A percentile compares a stretch with the other conserved stretches of the same genome.
Evolutionary conservation across 306 rosid species (phyloP).

Genomic region (Neltuma alba): DNA sequence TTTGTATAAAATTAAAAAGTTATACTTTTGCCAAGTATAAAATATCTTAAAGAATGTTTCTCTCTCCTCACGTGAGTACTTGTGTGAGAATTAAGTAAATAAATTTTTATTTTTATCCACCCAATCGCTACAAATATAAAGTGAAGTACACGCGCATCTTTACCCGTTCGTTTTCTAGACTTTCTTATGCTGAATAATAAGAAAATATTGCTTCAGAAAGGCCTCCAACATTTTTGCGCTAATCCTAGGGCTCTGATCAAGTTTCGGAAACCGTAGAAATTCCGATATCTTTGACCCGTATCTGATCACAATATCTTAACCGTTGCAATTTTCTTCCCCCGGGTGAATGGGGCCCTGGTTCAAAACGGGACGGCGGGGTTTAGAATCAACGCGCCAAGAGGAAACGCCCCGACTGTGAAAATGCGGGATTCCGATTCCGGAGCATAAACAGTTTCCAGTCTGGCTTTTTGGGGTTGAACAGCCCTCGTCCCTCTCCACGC

Average conservation of each 20-base stretch:
- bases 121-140: too few species aligned
- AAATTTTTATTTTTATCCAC: background rate
- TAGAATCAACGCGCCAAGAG: background rate
- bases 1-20: too few species aligned
- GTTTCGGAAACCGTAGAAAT: background rate
- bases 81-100: background rate
- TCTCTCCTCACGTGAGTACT: background rate
- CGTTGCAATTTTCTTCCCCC: too few species aligned
- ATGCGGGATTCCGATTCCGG: slow-evolving; percentile 22
- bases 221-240: background rate
- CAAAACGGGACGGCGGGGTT: background rate
- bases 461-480: background rate
- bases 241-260: background rate
- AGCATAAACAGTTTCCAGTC: background rate
- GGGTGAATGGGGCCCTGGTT: background rate
- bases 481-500: slow-evolving; percentile 1
- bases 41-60: too few species aligned
- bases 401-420: background rate
- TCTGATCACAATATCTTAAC: background rate
- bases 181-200: background rate
- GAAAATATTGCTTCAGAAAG: background rate
- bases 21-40: too few species aligned
- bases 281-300: background rate
- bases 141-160: too few species aligned
- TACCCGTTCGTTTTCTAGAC: background rate